Conservation (phyloP, 345 rosid genomes). For the Populus simonii region DNA sequence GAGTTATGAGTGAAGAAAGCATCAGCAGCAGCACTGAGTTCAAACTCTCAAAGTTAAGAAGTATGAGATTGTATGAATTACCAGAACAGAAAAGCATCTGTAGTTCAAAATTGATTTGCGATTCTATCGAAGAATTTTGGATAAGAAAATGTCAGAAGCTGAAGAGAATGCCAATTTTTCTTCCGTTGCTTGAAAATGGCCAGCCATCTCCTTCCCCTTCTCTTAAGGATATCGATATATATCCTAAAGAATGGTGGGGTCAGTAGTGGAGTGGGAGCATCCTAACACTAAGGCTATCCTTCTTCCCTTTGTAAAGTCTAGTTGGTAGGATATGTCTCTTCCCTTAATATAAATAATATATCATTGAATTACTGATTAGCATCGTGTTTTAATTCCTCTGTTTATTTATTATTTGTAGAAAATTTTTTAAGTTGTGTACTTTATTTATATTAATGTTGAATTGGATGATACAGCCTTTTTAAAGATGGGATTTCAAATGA, state of each 20-base stretch:
- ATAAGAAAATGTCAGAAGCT: constrained; percentile 2
- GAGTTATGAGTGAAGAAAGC: too few relatives aligned
- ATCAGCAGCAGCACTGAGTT: neutral
- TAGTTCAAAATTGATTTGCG: neutral
- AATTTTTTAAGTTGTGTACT: too few relatives aligned
- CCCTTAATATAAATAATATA: too few relatives aligned
- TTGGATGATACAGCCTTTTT: too few relatives aligned
- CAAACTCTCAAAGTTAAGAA: constrained; percentile 1
- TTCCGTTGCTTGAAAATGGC: constrained; percentile 9
- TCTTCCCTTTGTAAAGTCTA: neutral
- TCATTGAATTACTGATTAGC: too few relatives aligned
- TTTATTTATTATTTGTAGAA: too few relatives aligned
- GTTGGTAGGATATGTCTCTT: neutral
- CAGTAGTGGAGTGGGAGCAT: constrained; percentile 19
- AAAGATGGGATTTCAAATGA: too few relatives aligned
- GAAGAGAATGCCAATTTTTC: constrained; percentile 11
- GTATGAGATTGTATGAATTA: accelerated
- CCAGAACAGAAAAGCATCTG: constrained; percentile 17
- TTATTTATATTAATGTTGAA: too few relatives aligned
- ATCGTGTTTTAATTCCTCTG: too few relatives aligned
- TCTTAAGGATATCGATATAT: neutral
- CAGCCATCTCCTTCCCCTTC: constrained; percentile 12
- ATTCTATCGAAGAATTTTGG: neutral
- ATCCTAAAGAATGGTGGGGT: constrained; percentile 6
- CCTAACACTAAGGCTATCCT: constrained; percentile 8